These are phyloP conservation scores for Agrocybe chaxingu DNA, from an alignment of 768 basidiomycete genomes.

Conservation along the genomic window DNA sequence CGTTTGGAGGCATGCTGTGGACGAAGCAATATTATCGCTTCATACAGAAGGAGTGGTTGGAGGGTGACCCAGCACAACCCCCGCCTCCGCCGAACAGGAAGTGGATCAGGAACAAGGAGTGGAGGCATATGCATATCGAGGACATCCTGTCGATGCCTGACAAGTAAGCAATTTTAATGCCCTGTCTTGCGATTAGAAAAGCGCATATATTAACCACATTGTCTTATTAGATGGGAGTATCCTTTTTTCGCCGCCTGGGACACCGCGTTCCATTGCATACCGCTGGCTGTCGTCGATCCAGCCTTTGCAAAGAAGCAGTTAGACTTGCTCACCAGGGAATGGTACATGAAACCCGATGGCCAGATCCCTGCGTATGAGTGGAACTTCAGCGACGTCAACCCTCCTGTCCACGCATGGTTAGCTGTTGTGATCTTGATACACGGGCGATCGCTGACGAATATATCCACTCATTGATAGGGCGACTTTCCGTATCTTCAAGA, in stretches of 20 bases:
- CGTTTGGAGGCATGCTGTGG: slow-evolving; percentile 96
- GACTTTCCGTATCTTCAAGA: slow-evolving; percentile 98
- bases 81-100: slow-evolving; percentile 90
- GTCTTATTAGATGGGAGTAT: slow-evolving; percentile 80
- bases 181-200: neutral
- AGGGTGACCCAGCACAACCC: slow-evolving; percentile 94
- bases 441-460: neutral
- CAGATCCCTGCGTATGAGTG: slow-evolving; percentile 99
- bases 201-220: slow-evolving; percentile 5
- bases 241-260: slow-evolving; percentile 99
- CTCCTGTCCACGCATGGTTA: slow-evolving; percentile 97
- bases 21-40: slow-evolving; percentile 97
- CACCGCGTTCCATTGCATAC: slow-evolving; percentile 99
- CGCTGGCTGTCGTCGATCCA: slow-evolving; percentile 93
- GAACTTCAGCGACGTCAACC: slow-evolving; percentile 99
- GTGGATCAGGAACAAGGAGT: slow-evolving; percentile 87
- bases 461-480: slow-evolving; percentile 49
- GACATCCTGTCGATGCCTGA: slow-evolving; percentile 99
- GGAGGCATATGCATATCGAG: slow-evolving; percentile 93
- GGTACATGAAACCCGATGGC: slow-evolving; percentile 99
- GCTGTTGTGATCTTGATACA: slow-evolving; percentile 9
- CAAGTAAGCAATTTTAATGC: slow-evolving; percentile 53
- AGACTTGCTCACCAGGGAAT: slow-evolving; percentile 93
- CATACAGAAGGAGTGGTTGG: slow-evolving; percentile 94
- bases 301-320: slow-evolving; percentile 97